phyloP scores from a whole-genome alignment of 148 eudicot species.

The Spergularia bocconei region DNA sequence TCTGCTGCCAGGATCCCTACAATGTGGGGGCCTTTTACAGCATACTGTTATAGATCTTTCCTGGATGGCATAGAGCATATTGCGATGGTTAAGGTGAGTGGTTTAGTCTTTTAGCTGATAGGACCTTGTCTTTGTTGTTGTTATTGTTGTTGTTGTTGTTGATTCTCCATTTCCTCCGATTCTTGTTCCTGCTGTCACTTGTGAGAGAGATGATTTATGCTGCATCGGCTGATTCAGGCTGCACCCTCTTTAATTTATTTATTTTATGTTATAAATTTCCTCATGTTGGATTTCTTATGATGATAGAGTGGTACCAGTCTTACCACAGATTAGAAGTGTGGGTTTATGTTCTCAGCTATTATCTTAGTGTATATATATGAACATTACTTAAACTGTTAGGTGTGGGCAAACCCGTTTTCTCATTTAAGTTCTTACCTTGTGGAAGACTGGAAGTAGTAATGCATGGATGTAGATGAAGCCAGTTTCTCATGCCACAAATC shows the following conservation, averaged over 20 bases:
- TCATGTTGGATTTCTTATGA: not conserved
- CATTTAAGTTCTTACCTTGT: not conserved
- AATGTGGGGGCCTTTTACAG: slow-evolving; percentile 81
- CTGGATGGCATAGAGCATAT: slow-evolving; percentile 91
- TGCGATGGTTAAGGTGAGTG: slow-evolving; percentile 87
- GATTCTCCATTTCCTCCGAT: not conserved
- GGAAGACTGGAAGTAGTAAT: no score
- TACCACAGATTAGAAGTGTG: not conserved
- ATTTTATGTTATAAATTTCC: not conserved
- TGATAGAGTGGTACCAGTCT: not conserved
- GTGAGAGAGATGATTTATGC: no score
- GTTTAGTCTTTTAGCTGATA: not conserved
- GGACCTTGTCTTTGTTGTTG: not conserved
- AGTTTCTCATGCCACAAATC: no score
- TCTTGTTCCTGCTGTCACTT: no score
- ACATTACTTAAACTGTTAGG: not conserved
- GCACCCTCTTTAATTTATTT: no score
- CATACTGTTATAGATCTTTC: slow-evolving; percentile 74
- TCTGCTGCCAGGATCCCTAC: slow-evolving; percentile 85
- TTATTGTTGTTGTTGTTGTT: not conserved
- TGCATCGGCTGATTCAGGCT: no score
- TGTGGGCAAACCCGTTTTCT: not conserved
- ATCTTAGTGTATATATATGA: not conserved
- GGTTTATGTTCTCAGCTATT: not conserved
- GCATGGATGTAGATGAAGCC: no score